phyloP scores from a whole-genome alignment of 345 rosid species.

The Moringa oleifera region DNA sequence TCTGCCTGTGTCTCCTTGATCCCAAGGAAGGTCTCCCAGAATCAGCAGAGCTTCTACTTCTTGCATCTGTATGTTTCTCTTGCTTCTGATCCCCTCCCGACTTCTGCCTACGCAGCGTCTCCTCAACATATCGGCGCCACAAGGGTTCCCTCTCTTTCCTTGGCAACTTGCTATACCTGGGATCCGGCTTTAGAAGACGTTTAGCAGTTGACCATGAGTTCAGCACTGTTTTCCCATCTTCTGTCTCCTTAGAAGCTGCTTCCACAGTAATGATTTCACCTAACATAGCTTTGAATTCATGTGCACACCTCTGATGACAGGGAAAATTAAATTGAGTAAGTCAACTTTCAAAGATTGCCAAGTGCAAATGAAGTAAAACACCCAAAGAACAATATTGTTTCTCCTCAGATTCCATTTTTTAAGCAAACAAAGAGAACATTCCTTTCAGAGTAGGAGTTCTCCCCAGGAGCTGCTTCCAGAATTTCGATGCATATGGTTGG shows the following conservation, averaged over 20 bases:
- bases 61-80: conserved; percentile 38
- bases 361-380: neutral
- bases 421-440: too few species aligned
- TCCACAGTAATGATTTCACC: conserved; percentile 66
- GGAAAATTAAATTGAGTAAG: too few species aligned
- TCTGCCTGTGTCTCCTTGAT: conserved; percentile 47
- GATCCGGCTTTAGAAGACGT: conserved; percentile 64
- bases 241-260: conserved; percentile 60
- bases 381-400: neutral
- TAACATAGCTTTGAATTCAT: conserved; percentile 65
- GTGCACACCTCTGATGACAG: conserved; percentile 47
- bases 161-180: conserved; percentile 80
- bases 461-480: too few species aligned
- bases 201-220: conserved; percentile 95
- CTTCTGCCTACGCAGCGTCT: conserved; percentile 54
- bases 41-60: conserved; percentile 41
- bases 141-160: conserved; percentile 69
- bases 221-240: conserved; percentile 67
- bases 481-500: too few species aligned
- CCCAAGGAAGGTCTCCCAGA: conserved; percentile 28
- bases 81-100: conserved; percentile 33
- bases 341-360: neutral
- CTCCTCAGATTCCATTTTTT: neutral
- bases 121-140: conserved; percentile 78
- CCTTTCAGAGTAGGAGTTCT: too few species aligned